These are phyloP conservation scores for Boletus fagicola DNA, from an alignment of 768 basidiomycete species.

Conservation along the genomic window DNA sequence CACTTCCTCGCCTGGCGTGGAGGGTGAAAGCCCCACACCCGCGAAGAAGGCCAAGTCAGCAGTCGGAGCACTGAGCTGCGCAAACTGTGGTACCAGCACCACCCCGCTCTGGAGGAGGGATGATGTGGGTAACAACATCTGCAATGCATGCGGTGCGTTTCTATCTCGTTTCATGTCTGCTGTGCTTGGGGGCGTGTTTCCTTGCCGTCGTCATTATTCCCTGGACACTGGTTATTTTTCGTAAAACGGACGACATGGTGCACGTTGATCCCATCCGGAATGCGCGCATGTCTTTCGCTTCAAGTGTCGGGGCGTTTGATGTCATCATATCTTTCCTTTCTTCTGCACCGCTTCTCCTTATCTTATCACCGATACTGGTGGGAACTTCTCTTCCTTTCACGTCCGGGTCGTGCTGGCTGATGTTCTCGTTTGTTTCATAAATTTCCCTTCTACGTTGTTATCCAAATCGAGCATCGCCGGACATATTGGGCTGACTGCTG, in stretches of 20 bases:
- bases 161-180: slow-evolving; percentile 27
- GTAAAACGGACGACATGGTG: slow-evolving; percentile 19
- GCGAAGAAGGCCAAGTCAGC: slow-evolving; percentile 37
- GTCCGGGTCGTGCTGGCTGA: background rate
- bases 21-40: slow-evolving; percentile 31
- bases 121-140: slow-evolving; percentile 89
- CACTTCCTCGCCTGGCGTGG: slow-evolving; percentile 34
- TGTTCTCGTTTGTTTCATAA: background rate
- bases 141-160: slow-evolving; percentile 88
- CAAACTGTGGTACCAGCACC: slow-evolving; percentile 85
- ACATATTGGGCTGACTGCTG: slow-evolving; percentile 14
- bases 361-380: slow-evolving; percentile 25
- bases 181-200: slow-evolving; percentile 23
- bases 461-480: background rate
- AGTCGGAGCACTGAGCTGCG: slow-evolving; percentile 79
- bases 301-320: slow-evolving; percentile 10
- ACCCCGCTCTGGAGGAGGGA: slow-evolving; percentile 90
- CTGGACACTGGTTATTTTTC: slow-evolving; percentile 12
- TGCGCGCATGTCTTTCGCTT: slow-evolving; percentile 22
- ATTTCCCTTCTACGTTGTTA: background rate
- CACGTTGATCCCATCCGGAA: slow-evolving; percentile 26
- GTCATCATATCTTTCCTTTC: slow-evolving; percentile 23
- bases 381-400: slow-evolving; percentile 19
- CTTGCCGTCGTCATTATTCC: slow-evolving; percentile 16
- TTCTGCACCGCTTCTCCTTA: slow-evolving; percentile 14